phyloP scores from a whole-genome alignment of 116 monocot genomes.

The Thalassia testudinum region DNA sequence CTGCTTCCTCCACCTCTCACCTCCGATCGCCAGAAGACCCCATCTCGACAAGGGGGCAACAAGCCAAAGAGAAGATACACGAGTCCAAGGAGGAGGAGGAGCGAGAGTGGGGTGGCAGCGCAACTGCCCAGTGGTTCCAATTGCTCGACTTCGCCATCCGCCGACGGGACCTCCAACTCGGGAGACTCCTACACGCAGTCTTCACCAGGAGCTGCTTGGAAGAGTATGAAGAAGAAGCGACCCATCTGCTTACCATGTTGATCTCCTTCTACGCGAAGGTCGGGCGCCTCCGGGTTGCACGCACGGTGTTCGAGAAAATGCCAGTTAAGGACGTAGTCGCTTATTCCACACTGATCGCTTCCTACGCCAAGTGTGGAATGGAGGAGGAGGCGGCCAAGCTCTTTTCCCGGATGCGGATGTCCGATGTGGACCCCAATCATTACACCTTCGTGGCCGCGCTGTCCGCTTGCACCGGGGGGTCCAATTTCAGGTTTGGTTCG shows the following conservation, averaged over 20 bases:
- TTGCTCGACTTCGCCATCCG: no score
- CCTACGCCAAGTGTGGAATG: slow-evolving; percentile 33
- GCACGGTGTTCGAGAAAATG: slow-evolving; percentile 41
- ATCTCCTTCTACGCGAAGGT: slow-evolving; percentile 36
- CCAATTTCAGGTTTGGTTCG: slow-evolving; percentile 21
- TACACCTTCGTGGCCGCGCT: slow-evolving; percentile 49
- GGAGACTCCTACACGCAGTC: no score
- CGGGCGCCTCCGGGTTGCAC: slow-evolving; percentile 28
- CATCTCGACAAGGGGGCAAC: no score
- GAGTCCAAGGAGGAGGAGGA: no score
- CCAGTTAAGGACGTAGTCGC: slow-evolving; percentile 38
- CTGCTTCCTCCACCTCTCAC: no score
- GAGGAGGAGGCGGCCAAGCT: slow-evolving; percentile 19
- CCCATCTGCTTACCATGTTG: slow-evolving; percentile 25
- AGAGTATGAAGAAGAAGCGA: neutral
- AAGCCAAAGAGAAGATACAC: no score
- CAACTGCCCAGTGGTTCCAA: no score
- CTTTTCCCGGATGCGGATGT: slow-evolving; percentile 39
- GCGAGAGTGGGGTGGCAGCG: no score
- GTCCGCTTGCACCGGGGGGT: slow-evolving; percentile 36
- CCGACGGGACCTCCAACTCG: no score
- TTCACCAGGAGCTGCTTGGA: neutral
- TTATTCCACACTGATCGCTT: slow-evolving; percentile 45
- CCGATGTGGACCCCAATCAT: slow-evolving; percentile 32
- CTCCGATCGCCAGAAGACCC: no score